These are phyloP conservation scores for Medicago lupulina DNA, from an alignment of 306 rosid genomes.

Conservation along the genomic window DNA sequence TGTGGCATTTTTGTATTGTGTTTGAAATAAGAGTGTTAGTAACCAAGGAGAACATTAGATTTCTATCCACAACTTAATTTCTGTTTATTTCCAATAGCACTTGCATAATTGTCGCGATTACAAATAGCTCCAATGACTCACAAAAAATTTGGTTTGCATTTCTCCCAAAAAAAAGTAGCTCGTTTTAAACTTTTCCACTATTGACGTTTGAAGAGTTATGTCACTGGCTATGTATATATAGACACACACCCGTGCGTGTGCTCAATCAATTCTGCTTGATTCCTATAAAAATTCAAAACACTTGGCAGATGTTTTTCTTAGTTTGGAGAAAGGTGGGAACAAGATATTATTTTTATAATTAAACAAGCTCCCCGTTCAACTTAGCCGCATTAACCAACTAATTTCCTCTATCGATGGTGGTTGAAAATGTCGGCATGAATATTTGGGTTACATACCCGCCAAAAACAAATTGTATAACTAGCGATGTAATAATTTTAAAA, in stretches of 20 bases:
- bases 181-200: neutral
- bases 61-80: slow-evolving; percentile 35
- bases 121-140: slow-evolving; percentile 14
- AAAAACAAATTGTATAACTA: neutral
- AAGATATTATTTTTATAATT: neutral
- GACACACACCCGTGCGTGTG: neutral
- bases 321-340: neutral
- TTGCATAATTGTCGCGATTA: slow-evolving; percentile 9
- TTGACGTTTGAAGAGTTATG: slow-evolving; percentile 21
- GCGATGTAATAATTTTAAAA: neutral
- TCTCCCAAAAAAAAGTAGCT: slow-evolving; percentile 24
- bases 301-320: neutral
- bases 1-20: slow-evolving; percentile 53
- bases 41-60: slow-evolving; percentile 43
- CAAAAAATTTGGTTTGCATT: slow-evolving; percentile 9
- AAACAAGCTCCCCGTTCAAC: neutral
- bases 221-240: neutral
- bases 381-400: neutral
- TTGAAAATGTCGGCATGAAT: neutral
- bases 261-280: slow-evolving; percentile 2
- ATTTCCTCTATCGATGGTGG: neutral
- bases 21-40: slow-evolving; percentile 48
- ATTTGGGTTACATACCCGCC: neutral
- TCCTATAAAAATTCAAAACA: slow-evolving; percentile 24
- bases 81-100: neutral